A percentile compares a stretch with the other conserved stretches of the same genome.
phyloP scores from a whole-genome alignment of 805 yeast genomes.

The Lachancea mirantina region DNA sequence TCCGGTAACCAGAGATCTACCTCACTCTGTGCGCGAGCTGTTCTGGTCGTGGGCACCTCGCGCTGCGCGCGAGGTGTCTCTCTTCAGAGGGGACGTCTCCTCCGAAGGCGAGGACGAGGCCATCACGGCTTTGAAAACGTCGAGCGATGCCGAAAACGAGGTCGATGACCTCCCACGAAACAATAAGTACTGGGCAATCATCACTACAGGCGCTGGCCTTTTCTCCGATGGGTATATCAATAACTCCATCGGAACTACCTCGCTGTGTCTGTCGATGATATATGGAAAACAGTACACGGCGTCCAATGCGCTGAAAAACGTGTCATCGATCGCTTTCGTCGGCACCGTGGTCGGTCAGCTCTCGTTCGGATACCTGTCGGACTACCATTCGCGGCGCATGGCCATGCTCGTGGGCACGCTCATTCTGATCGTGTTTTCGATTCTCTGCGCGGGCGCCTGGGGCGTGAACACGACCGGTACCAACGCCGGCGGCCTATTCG shows the following conservation, averaged over 20 bases:
- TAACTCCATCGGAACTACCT: constrained; percentile 72
- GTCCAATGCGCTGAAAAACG: constrained; percentile 69
- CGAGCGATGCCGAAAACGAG: constrained; percentile 16
- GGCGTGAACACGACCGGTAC: constrained; percentile 53
- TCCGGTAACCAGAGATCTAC: constrained; percentile 42
- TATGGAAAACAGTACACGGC: constrained; percentile 57
- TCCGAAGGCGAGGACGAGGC: constrained; percentile 9
- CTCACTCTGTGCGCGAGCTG: constrained; percentile 34
- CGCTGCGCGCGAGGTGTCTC: constrained; percentile 38
- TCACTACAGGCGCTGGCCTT: constrained; percentile 86
- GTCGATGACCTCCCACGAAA: constrained; percentile 2
- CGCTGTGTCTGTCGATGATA: constrained; percentile 57
- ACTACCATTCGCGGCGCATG: constrained; percentile 67
- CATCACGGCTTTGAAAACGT: constrained; percentile 26
- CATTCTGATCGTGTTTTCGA: constrained; percentile 68
- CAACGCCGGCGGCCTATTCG: constrained; percentile 63
- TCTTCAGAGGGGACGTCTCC: constrained; percentile 22
- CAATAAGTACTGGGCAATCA: constrained; percentile 53
- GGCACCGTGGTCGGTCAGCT: constrained; percentile 89
- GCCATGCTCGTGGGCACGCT: constrained; percentile 78
- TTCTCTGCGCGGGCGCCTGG: constrained; percentile 82
- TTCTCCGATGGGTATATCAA: constrained; percentile 92
- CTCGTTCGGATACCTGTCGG: constrained; percentile 72
- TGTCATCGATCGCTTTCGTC: constrained; percentile 81
- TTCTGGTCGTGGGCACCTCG: constrained; percentile 38